These are phyloP conservation scores for Bjerkandera adusta DNA, from an alignment of 1,284 basidiomycete species.

Conservation along the genomic window DNA sequence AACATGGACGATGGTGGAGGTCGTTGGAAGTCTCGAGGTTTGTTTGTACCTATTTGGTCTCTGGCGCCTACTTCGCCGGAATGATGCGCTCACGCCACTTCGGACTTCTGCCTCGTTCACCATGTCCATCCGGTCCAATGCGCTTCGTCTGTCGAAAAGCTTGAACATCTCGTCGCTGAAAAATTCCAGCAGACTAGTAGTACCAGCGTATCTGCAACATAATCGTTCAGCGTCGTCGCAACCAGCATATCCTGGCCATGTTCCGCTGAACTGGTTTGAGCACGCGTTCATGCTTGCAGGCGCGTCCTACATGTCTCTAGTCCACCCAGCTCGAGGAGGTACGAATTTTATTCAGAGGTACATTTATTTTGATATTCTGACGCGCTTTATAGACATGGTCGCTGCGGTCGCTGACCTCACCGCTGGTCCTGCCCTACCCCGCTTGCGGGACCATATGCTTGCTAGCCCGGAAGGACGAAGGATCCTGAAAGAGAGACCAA, in stretches of 20 bases:
- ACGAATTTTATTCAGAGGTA: slow-evolving; percentile 28
- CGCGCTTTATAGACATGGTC: slow-evolving; percentile 73
- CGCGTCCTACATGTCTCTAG: slow-evolving; percentile 81
- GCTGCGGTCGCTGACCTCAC: slow-evolving; percentile 92
- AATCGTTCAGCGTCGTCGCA: slow-evolving; percentile 16
- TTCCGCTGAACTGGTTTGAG: slow-evolving; percentile 80
- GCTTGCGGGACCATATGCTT: slow-evolving; percentile 80
- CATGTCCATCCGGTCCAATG: too few relatives aligned
- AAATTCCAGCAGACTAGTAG: too few relatives aligned
- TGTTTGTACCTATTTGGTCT: too few relatives aligned
- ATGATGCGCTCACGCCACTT: too few relatives aligned
- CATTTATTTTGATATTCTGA: slow-evolving; percentile 8
- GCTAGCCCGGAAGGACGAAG: slow-evolving; percentile 77
- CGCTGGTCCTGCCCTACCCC: slow-evolving; percentile 78
- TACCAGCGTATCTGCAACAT: slow-evolving; percentile 1
- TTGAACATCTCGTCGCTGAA: too few relatives aligned
- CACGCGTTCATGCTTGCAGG: slow-evolving; percentile 86
- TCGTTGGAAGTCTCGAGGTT: too few relatives aligned
- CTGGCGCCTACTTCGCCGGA: too few relatives aligned
- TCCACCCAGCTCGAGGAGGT: slow-evolving; percentile 87
- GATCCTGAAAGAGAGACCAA: slow-evolving; percentile 82
- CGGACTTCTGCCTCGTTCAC: too few relatives aligned
- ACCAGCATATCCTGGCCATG: slow-evolving; percentile 70
- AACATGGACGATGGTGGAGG: too few relatives aligned
- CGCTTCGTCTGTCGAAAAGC: too few relatives aligned